Conservation (phyloP, 179 eudicot species). For the Carnegiea gigantea region DNA sequence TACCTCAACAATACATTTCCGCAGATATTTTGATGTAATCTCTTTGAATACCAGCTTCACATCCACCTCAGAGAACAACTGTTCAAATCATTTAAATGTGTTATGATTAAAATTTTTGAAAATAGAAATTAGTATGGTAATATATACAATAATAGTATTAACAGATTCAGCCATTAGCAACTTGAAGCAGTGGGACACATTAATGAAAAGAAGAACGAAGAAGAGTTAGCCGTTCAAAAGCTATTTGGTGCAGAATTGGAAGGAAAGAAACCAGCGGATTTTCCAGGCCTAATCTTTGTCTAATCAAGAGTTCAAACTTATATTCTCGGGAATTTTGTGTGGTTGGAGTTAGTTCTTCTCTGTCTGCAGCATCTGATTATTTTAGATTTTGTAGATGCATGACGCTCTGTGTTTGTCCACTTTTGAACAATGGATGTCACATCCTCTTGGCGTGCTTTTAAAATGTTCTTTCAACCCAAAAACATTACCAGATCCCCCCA, state of each 20-base stretch:
- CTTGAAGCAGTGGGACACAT: not conserved
- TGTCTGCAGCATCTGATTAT: not conserved
- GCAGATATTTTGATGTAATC: conserved; percentile 74
- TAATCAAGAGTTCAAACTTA: not conserved
- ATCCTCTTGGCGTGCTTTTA: not conserved
- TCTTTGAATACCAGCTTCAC: conserved; percentile 98
- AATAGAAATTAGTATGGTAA: not conserved
- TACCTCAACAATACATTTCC: conserved; percentile 96
- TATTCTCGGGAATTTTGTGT: not conserved
- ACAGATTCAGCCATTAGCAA: not conserved
- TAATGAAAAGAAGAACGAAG: not conserved
- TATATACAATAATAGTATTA: not conserved
- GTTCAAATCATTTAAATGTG: conserved; percentile 13
- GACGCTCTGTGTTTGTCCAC: not conserved
- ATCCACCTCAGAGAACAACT: conserved; percentile 93
- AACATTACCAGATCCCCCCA: not conserved
- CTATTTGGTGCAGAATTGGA: not conserved
- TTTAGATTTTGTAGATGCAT: not conserved
- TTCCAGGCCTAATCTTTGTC: not conserved
- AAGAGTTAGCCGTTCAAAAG: not conserved
- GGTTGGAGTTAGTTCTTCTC: not conserved
- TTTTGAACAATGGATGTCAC: not conserved
- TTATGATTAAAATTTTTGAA: not conserved
- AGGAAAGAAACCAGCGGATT: not conserved
- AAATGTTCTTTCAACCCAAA: not conserved